These are phyloP conservation scores for Halophytophthora polymorphica DNA, from an alignment of 352 stramenopile genomes.

Conservation along the genomic window DNA sequence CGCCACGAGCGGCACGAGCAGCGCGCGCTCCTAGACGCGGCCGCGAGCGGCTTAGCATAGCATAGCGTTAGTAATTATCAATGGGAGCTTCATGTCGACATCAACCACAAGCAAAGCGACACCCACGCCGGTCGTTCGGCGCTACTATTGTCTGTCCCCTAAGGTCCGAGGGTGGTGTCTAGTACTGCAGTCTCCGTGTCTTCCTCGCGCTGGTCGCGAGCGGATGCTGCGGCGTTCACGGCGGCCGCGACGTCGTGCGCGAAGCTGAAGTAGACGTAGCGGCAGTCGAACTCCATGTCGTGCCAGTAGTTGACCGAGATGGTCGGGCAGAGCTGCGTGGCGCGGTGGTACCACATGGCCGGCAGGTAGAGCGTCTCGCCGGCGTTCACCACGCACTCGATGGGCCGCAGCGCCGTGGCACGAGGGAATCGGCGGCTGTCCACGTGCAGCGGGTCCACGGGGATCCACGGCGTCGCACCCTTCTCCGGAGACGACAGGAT, in stretches of 20 bases:
- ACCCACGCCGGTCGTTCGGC: no score
- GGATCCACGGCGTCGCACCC: slow-evolving; percentile 74
- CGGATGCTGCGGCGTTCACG: slow-evolving; percentile 8
- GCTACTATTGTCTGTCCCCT: no score
- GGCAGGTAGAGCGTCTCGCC: slow-evolving; percentile 77
- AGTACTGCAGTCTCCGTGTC: neutral
- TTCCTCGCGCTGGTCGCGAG: neutral
- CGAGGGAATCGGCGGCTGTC: slow-evolving; percentile 55
- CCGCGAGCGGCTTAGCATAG: no score
- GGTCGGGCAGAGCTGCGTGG: slow-evolving; percentile 65
- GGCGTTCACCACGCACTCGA: slow-evolving; percentile 67
- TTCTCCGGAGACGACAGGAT: slow-evolving; percentile 48
- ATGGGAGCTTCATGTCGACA: no score
- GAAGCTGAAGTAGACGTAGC: slow-evolving; percentile 87
- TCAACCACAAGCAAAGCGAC: no score
- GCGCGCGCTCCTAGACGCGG: no score
- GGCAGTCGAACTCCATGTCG: slow-evolving; percentile 87
- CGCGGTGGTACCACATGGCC: slow-evolving; percentile 84
- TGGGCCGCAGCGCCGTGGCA: slow-evolving; percentile 39
- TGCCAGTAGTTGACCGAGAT: slow-evolving; percentile 90
- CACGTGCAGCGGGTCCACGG: slow-evolving; percentile 70
- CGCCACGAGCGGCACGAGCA: no score
- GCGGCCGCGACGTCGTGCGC: slow-evolving; percentile 47
- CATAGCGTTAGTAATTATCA: no score
- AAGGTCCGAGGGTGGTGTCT: no score